Evolutionary conservation across 2,329 filamentous ascomycete species (phyloP).

Genomic region (Ciborinia camelliae): DNA sequence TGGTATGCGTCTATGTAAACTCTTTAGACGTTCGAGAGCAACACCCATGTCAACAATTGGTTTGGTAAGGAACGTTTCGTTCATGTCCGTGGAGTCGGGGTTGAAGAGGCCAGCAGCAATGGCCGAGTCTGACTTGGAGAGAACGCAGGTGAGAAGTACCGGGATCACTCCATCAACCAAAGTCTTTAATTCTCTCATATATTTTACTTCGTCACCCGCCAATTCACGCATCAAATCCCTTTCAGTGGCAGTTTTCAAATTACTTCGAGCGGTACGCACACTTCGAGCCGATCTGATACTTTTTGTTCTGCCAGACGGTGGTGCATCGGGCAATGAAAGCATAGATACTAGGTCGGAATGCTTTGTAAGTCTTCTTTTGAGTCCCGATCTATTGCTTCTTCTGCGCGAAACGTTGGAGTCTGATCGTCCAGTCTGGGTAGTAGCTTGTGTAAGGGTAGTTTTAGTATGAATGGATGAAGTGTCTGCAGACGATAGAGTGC

Average conservation of each 20-base stretch:
- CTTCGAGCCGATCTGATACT: slow-evolving; percentile 76
- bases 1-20: slow-evolving; percentile 76
- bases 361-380: slow-evolving; percentile 70
- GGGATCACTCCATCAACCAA: slow-evolving; percentile 94
- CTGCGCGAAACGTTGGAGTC: slow-evolving; percentile 33
- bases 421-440: slow-evolving; percentile 27
- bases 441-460: slow-evolving; percentile 45
- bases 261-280: slow-evolving; percentile 68
- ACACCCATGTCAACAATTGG: slow-evolving; percentile 94
- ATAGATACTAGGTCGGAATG: slow-evolving; percentile 94
- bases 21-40: slow-evolving; percentile 77
- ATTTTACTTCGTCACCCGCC: slow-evolving; percentile 77
- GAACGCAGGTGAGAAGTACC: slow-evolving; percentile 79
- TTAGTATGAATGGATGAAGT: slow-evolving; percentile 33
- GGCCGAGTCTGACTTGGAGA: slow-evolving; percentile 65
- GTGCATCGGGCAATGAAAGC: slow-evolving; percentile 67
- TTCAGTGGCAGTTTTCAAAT: slow-evolving; percentile 64
- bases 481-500: slow-evolving; percentile 25
- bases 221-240: slow-evolving; percentile 78
- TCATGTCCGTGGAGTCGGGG: slow-evolving; percentile 45
- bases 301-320: slow-evolving; percentile 54
- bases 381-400: slow-evolving; percentile 37
- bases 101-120: slow-evolving; percentile 66
- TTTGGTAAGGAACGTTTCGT: slow-evolving; percentile 62
- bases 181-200: slow-evolving; percentile 86